These are phyloP conservation scores for Heracleum sosnowskyi DNA, from an alignment of 129 eudicot genomes.

Conservation along the genomic window DNA sequence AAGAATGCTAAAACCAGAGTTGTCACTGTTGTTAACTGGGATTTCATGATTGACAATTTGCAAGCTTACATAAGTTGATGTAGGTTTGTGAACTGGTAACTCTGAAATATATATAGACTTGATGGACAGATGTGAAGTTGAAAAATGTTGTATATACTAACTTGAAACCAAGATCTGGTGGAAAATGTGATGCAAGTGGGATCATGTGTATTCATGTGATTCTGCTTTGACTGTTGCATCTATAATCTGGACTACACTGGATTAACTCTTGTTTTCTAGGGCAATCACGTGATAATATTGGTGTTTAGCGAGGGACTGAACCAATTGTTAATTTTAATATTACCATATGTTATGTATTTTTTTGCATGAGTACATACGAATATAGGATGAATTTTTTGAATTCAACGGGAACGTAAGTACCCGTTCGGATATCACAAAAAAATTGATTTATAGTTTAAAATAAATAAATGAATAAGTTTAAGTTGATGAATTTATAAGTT, in stretches of 20 bases:
- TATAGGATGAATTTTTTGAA: no score
- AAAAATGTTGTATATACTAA: not conserved
- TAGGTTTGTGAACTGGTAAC: not conserved
- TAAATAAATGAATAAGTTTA: no score
- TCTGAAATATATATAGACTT: not conserved
- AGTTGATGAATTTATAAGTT: no score
- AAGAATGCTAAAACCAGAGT: conserved; percentile 38
- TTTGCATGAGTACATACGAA: no score
- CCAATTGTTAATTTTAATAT: not conserved
- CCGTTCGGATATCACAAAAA: no score
- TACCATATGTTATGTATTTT: no score
- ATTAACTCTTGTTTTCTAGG: not conserved
- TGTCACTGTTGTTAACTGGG: conserved; percentile 14
- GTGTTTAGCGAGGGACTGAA: not conserved
- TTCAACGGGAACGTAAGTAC: no score
- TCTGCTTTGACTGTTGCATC: conserved; percentile 11
- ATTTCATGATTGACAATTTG: conserved; percentile 28
- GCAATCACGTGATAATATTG: not conserved
- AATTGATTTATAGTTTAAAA: no score
- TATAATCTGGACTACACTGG: not conserved
- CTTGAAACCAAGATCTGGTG: not conserved
- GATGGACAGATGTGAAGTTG: not conserved
- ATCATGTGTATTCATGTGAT: not conserved
- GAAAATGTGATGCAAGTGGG: conserved; percentile 10
- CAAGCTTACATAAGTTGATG: not conserved